phyloP scores from a whole-genome alignment of 257 asterid species.

The Voacanga thouarsii region DNA sequence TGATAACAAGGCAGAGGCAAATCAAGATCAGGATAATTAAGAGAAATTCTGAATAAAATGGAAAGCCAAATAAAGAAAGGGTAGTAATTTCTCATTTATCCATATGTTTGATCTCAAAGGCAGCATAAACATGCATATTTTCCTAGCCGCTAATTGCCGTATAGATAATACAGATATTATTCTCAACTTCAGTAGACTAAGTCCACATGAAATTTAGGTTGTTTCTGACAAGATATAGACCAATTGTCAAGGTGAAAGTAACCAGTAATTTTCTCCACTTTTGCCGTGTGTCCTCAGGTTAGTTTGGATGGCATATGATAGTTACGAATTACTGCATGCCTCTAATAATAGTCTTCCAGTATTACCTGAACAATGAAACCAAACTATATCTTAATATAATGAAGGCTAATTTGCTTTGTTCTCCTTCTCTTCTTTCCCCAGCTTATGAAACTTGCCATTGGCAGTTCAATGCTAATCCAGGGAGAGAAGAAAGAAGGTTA shows the following conservation, averaged over 20 bases:
- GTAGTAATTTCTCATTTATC: background rate
- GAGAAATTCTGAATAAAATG: background rate
- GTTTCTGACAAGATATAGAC: background rate
- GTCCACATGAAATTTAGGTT: conserved; percentile 5
- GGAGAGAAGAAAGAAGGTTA: conserved; percentile 29
- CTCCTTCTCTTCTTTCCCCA: conserved; percentile 37
- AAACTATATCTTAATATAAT: conserved; percentile 10
- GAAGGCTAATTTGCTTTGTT: conserved; percentile 25
- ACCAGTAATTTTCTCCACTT: conserved; percentile 25
- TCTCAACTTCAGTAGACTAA: background rate
- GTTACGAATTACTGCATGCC: conserved; percentile 14
- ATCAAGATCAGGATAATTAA: background rate
- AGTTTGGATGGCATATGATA: conserved; percentile 12
- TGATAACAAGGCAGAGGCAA: background rate
- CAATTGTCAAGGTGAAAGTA: conserved; percentile 19
- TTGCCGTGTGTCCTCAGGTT: conserved; percentile 32
- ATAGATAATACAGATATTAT: background rate
- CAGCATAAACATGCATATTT: background rate
- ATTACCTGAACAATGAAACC: conserved; percentile 17
- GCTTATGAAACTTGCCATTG: conserved; percentile 9
- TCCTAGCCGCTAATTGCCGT: background rate
- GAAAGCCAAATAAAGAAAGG: background rate
- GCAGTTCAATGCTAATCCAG: background rate
- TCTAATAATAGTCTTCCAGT: conserved; percentile 22
- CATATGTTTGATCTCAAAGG: background rate